phyloP scores from a whole-genome alignment of 805 yeast genomes.

The Pichia kluyveri region DNA sequence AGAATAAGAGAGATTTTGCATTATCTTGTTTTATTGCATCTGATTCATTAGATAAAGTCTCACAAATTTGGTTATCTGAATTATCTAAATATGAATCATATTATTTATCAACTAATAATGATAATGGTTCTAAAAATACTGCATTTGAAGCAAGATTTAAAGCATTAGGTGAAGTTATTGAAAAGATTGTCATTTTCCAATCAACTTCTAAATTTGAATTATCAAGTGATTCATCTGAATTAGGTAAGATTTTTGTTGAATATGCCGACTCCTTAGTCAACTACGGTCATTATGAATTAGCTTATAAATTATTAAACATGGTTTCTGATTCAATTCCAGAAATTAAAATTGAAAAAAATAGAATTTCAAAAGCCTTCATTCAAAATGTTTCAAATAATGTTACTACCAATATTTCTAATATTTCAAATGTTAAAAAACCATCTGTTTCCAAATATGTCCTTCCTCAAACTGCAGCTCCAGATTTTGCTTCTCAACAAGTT shows the following conservation, averaged over 20 bases:
- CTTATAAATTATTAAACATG: conserved; percentile 55
- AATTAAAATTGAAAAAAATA: conserved; percentile 63
- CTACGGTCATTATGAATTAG: conserved; percentile 77
- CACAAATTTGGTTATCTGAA: conserved; percentile 80
- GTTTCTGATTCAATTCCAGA: conserved; percentile 71
- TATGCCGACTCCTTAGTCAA: conserved; percentile 74
- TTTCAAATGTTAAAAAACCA: conserved; percentile 4
- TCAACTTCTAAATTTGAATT: conserved; percentile 35
- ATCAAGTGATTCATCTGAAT: conserved; percentile 36
- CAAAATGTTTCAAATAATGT: conserved; percentile 12
- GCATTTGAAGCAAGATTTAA: conserved; percentile 78
- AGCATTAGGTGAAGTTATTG: conserved; percentile 73
- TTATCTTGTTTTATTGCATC: conserved; percentile 74
- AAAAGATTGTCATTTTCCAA: conserved; percentile 71
- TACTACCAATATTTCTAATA: conserved; percentile 4
- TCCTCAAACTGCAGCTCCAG: not conserved
- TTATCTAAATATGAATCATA: conserved; percentile 32
- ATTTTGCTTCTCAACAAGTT: not conserved
- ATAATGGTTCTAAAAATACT: conserved; percentile 32
- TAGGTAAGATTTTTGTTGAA: conserved; percentile 64
- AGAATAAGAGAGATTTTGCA: conserved; percentile 58
- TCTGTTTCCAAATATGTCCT: conserved; percentile 1
- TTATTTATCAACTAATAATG: conserved; percentile 38
- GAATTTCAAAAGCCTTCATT: conserved; percentile 58
- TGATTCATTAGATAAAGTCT: conserved; percentile 66